Conservation (phyloP, 2,329 filamentous ascomycete species). For the Fusarium caatingaense region DNA sequence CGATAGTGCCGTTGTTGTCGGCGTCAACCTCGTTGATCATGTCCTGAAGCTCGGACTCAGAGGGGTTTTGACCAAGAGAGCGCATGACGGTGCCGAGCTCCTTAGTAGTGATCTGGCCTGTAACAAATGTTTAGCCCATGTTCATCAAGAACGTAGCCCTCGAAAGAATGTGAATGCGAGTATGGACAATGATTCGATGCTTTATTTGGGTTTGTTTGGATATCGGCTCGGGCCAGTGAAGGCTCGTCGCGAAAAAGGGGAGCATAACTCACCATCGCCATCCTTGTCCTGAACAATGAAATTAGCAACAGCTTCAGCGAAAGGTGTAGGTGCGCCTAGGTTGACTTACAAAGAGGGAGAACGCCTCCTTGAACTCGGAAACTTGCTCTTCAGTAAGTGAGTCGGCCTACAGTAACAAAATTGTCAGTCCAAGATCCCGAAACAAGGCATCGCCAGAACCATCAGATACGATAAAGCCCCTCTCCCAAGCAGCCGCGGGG, state of each 20-base stretch:
- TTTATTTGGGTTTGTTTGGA: constrained; percentile 16
- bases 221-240: constrained; percentile 21
- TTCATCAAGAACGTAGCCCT: constrained; percentile 19
- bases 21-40: constrained; percentile 96
- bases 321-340: background rate
- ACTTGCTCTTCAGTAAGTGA: constrained; percentile 99
- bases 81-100: constrained; percentile 92
- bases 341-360: constrained; percentile 95
- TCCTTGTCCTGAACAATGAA: constrained; percentile 77
- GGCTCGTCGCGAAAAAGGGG: constrained; percentile 27
- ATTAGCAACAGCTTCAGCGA: constrained; percentile 42
- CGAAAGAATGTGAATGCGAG: background rate
- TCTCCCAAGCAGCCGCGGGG: constrained; percentile 45
- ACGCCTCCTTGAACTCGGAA: constrained; percentile 99
- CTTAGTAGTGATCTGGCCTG: constrained; percentile 92
- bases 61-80: constrained; percentile 89
- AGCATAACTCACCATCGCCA: constrained; percentile 80
- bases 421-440: constrained; percentile 40
- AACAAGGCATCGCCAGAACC: constrained; percentile 33
- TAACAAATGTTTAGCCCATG: constrained; percentile 37
- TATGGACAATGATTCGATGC: constrained; percentile 1
- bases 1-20: constrained; percentile 92
- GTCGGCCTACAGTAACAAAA: constrained; percentile 75
- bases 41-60: constrained; percentile 89
- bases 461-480: constrained; percentile 43